Evolutionary conservation across 1,284 basidiomycete genomes (phyloP).

Genomic region (Naganishia liquefaciens): DNA sequence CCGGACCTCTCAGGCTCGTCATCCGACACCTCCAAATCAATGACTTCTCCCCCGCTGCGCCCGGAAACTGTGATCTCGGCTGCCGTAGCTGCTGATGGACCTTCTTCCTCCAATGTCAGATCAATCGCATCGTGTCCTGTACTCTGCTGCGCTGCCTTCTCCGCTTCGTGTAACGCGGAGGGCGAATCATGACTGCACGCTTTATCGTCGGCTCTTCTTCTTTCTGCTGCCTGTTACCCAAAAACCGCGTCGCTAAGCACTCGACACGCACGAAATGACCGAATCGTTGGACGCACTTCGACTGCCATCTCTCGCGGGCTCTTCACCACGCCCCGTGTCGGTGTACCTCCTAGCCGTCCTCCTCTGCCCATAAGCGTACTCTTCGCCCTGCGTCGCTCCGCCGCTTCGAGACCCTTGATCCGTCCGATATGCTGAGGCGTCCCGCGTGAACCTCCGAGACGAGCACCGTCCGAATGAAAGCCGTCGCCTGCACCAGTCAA

Average conservation of each 20-base stretch:
- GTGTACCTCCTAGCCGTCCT: constrained; percentile 53
- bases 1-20: not conserved
- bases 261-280: not conserved
- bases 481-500: constrained; percentile 65
- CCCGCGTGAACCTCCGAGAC: constrained; percentile 65
- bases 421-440: constrained; percentile 66
- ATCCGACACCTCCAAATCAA: constrained; percentile 8
- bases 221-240: constrained; percentile 70
- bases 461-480: constrained; percentile 70
- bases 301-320: constrained; percentile 72
- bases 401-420: constrained; percentile 68
- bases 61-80: no score
- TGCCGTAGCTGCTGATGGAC: constrained; percentile 32
- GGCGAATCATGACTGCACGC: constrained; percentile 61
- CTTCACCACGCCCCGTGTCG: constrained; percentile 52
- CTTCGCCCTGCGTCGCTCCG: constrained; percentile 65
- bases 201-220: constrained; percentile 69
- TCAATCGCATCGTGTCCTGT: constrained; percentile 65
- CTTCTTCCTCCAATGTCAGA: constrained; percentile 33
- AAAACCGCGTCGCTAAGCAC: not conserved
- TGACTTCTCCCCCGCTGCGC: constrained; percentile 5
- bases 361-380: constrained; percentile 61
- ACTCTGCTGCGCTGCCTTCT: constrained; percentile 68
- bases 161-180: constrained; percentile 67
- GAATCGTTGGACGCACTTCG: constrained; percentile 60